A percentile compares a stretch with the other conserved stretches of the same genome.
phyloP scores from a whole-genome alignment of 1,284 basidiomycete genomes.

The Naganishia liquefaciens region DNA sequence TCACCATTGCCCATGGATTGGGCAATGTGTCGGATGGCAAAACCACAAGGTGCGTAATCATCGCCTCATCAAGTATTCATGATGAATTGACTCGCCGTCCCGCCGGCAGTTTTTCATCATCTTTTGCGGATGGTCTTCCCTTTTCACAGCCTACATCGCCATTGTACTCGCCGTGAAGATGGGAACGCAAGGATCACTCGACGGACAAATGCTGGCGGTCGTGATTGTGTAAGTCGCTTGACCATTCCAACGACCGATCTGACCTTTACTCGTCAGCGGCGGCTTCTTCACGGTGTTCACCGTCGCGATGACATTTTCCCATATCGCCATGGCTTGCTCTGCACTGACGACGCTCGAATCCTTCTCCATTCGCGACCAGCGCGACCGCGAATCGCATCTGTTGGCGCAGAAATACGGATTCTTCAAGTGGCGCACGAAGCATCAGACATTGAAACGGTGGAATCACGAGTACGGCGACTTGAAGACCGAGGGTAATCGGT shows the following conservation, averaged over 20 bases:
- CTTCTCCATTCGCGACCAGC: slow-evolving; percentile 43
- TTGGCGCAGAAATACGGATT: slow-evolving; percentile 45
- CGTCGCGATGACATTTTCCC: slow-evolving; percentile 43
- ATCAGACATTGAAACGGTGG: slow-evolving; percentile 40
- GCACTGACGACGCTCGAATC: slow-evolving; percentile 50
- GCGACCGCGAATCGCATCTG: slow-evolving; percentile 42
- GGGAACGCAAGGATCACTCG: slow-evolving; percentile 34
- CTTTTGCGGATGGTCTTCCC: slow-evolving; percentile 48
- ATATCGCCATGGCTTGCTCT: slow-evolving; percentile 44
- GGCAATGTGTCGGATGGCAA: slow-evolving; percentile 52
- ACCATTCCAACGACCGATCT: not conserved
- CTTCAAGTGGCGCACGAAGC: slow-evolving; percentile 36
- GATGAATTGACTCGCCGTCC: not conserved
- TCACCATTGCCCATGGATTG: slow-evolving; percentile 45
- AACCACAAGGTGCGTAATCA: slow-evolving; percentile 47
- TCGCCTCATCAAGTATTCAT: not conserved
- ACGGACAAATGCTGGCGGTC: slow-evolving; percentile 49
- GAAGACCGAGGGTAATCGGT: slow-evolving; percentile 43
- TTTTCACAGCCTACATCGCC: slow-evolving; percentile 45
- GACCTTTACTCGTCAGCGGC: slow-evolving; percentile 36
- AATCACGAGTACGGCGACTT: slow-evolving; percentile 49
- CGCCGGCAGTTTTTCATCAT: slow-evolving; percentile 48
- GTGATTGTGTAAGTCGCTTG: slow-evolving; percentile 43
- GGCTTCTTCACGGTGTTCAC: slow-evolving; percentile 50
- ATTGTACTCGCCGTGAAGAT: slow-evolving; percentile 41